Evolutionary conservation across 306 rosid genomes (phyloP).

Genomic region (Acacia acuminata): DNA sequence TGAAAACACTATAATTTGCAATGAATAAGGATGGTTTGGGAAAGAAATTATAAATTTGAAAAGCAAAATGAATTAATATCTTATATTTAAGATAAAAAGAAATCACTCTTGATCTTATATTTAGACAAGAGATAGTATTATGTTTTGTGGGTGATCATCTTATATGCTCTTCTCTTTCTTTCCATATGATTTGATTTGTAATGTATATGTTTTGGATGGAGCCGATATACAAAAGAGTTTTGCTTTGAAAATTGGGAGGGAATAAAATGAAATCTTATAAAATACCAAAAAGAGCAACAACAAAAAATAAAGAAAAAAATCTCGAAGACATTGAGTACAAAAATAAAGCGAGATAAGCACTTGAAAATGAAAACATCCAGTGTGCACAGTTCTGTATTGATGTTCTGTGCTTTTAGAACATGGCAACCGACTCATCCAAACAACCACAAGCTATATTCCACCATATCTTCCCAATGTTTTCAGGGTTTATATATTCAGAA

Average conservation of each 20-base stretch:
- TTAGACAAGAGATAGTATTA: not conserved
- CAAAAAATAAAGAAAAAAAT: not conserved
- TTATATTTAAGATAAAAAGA: too few relatives aligned
- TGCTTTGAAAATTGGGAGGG: slow-evolving; percentile 3
- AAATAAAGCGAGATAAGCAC: slow-evolving; percentile 38
- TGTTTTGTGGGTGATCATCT: not conserved
- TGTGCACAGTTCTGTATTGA: slow-evolving; percentile 39
- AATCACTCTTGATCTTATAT: too few relatives aligned
- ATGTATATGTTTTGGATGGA: not conserved
- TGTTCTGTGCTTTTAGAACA: slow-evolving; percentile 54
- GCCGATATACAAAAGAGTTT: not conserved
- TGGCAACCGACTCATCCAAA: slow-evolving; percentile 49
- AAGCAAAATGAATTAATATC: too few relatives aligned
- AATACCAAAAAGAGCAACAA: not conserved
- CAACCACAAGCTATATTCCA: slow-evolving; percentile 70
- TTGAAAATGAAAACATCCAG: slow-evolving; percentile 39
- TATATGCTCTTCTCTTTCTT: not conserved
- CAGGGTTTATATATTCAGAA: slow-evolving; percentile 39
- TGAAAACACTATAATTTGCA: too few relatives aligned
- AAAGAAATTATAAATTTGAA: too few relatives aligned
- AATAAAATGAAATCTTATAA: not conserved
- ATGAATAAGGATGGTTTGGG: too few relatives aligned
- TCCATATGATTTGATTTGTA: not conserved
- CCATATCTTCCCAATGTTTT: slow-evolving; percentile 40
- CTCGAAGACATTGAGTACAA: not conserved